Percentiles rank a stretch among this genome's conserved stretches.
phyloP scores from a whole-genome alignment of 148 eudicot species.

The Amaranthus cruentus region DNA sequence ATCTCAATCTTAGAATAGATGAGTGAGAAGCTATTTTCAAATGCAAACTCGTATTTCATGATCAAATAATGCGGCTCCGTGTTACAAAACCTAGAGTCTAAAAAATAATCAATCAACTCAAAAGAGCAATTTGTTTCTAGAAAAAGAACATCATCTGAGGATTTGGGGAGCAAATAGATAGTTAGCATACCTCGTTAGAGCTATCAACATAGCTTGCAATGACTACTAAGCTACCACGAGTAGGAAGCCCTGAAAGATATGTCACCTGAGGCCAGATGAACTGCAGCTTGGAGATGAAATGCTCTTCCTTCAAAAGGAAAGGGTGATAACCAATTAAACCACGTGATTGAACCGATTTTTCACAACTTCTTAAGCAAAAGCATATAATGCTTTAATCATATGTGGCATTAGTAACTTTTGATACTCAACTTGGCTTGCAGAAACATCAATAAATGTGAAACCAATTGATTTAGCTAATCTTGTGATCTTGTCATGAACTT shows the following conservation, averaged over 20 bases:
- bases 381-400: neutral
- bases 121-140: neutral
- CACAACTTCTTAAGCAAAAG: neutral
- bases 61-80: constrained; percentile 2
- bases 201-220: constrained; percentile 56
- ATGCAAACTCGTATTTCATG: neutral
- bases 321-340: neutral
- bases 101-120: neutral
- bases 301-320: constrained; percentile 65
- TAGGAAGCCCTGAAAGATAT: constrained; percentile 60
- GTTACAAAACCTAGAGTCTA: too few species aligned
- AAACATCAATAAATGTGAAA: neutral
- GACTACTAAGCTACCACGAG: constrained; percentile 61
- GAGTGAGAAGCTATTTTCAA: neutral
- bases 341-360: neutral
- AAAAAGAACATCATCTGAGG: constrained; percentile 5
- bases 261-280: constrained; percentile 92
- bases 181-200: constrained; percentile 44
- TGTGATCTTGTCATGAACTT: neutral
- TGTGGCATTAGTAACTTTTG: neutral
- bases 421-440: neutral
- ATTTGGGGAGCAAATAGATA: neutral
- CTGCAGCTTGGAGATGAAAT: constrained; percentile 59
- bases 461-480: neutral
- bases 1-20: neutral